Base-by-base conservation (phyloP, 106 monocot genomes). In the Dendrobium nobile region DNA sequence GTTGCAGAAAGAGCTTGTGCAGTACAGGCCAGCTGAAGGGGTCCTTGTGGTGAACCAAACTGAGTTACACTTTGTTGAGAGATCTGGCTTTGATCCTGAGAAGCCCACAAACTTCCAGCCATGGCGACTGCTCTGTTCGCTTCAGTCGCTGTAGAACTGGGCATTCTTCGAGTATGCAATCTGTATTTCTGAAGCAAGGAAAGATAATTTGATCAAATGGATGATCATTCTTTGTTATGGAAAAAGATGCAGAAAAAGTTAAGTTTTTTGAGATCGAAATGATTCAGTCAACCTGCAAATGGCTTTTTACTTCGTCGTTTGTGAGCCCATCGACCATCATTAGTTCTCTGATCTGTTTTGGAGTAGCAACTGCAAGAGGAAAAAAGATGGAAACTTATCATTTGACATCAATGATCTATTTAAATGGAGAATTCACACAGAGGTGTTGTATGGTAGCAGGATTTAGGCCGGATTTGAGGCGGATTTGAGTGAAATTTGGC, bases 301-400 rank as follows among this genome's bases (percentile, higher is more conserved):
- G 98, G 84, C 95, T 95, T 74, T 99, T 99, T 18, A 99, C 98
- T 87, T 99, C 98, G 80, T 99, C 95, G 73, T 99, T 99, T 64
- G 92, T 92, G 11, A 99, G 89, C 2, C 98, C 94, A 70, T 95
- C 92, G 2, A 95, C 95, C 85, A 91, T 95, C 98, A 99, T 99
- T 84, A 93, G 61, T 54, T 99, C 98, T 78, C 98, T 89, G 55
- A 99, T 99, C 83, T 93, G 94, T 82, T 99, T 99, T 9, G 98
- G 98, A 37, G 98, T 99, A 2, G 95, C 98, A 41, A 86, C 94
- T 97, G 96, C 55, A 64, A 54, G n/a, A 79, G 73, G 20, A 77
- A 81, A 22, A 8, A 73, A 48, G 48, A 2, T 48, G n/a, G 3
- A 31, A 31, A 44, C 4, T 44, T 44, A 44, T 4, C 44, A 44